phyloP scores from a whole-genome alignment of 208 protist species.

The Blastocrithidia nonstop region DNA sequence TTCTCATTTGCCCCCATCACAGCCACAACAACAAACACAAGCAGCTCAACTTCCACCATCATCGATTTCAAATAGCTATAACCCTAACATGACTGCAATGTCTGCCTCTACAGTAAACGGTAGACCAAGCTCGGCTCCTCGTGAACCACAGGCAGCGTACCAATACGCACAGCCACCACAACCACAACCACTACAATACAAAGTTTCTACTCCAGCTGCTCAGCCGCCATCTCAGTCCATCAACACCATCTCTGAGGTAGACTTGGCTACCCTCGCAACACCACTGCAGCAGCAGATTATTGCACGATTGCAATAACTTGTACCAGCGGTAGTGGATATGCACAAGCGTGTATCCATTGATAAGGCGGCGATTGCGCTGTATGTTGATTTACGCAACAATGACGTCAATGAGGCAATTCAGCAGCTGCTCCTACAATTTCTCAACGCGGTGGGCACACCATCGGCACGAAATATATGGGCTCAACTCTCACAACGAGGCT shows the following conservation, averaged over 20 bases:
- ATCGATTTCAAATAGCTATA: background rate
- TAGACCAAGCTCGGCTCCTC: no score
- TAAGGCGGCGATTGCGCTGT: constrained; percentile 32
- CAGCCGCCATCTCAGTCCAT: background rate
- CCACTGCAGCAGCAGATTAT: constrained; percentile 12
- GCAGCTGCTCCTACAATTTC: constrained; percentile 25
- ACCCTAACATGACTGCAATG: background rate
- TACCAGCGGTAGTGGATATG: constrained; percentile 19
- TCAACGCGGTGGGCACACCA: constrained; percentile 19
- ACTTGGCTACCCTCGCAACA: constrained; percentile 3
- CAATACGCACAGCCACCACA: background rate
- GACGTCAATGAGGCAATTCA: constrained; percentile 26
- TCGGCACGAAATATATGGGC: constrained; percentile 20
- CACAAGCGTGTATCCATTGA: constrained; percentile 24
- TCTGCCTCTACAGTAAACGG: constrained; percentile 1
- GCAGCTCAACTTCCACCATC: background rate
- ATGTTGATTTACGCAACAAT: constrained; percentile 22
- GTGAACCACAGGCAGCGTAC: background rate
- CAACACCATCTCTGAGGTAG: constrained; percentile 2
- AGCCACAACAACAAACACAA: no score
- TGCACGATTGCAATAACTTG: constrained; percentile 14
- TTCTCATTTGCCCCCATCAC: constrained; percentile 2
- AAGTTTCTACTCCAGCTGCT: constrained; percentile 4
- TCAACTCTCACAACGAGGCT: constrained; percentile 19
- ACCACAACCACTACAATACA: background rate